Evolutionary conservation across 495 filamentous ascomycete genomes (phyloP).

Genomic region (Penicillium macrosclerotiorum): DNA sequence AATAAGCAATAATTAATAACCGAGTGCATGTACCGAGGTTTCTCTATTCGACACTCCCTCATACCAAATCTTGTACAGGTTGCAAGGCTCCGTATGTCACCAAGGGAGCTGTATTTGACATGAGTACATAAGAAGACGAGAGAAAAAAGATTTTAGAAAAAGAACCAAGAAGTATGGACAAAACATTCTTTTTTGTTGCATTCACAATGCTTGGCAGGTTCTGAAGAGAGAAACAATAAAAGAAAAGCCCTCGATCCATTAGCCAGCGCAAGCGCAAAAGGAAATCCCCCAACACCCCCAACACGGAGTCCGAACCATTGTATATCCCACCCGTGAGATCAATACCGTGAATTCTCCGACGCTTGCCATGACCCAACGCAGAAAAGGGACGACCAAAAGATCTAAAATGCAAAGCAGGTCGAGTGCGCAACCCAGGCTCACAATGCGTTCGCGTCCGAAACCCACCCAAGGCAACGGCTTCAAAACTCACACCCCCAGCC

Average conservation of each 20-base stretch:
- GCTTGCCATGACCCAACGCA: conserved; percentile 45
- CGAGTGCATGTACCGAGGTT: too few species aligned
- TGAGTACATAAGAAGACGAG: too few species aligned
- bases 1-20: too few species aligned
- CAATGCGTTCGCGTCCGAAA: conserved; percentile 25
- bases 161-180: conserved; percentile 34
- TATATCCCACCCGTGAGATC: conserved; percentile 47
- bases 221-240: conserved; percentile 4
- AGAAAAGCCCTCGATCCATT: conserved; percentile 15
- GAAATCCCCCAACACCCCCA: conserved; percentile 48
- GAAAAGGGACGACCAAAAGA: conserved; percentile 40
- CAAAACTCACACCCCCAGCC: conserved; percentile 19
- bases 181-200: conserved; percentile 38
- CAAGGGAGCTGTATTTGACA: too few species aligned
- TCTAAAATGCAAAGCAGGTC: conserved; percentile 47
- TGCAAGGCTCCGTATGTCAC: not conserved
- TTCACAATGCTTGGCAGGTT: conserved; percentile 31
- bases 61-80: too few species aligned
- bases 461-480: conserved; percentile 25
- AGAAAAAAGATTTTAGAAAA: conserved; percentile 1
- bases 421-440: conserved; percentile 28
- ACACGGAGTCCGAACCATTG: conserved; percentile 43
- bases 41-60: too few species aligned
- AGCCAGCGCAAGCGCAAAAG: conserved; percentile 40
- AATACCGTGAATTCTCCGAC: conserved; percentile 48